Percentiles rank a stretch among this genome's conserved stretches.
phyloP scores from a whole-genome alignment of 2,329 filamentous ascomycete species.

The Penicillium sp. region DNA sequence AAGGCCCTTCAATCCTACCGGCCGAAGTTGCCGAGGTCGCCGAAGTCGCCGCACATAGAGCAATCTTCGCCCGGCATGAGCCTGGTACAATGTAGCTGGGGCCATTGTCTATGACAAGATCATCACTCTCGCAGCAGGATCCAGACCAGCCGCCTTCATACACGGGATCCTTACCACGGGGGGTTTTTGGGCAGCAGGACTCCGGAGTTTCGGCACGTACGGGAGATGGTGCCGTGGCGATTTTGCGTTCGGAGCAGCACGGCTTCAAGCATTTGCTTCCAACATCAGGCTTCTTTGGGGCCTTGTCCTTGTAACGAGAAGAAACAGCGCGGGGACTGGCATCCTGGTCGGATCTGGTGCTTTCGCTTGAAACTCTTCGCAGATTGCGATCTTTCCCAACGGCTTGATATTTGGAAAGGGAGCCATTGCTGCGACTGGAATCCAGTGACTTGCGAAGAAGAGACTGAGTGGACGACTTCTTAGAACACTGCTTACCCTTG shows the following conservation, averaged over 20 bases:
- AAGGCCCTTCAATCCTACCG: neutral
- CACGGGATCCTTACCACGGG: too few relatives aligned
- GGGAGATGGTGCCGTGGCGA: neutral
- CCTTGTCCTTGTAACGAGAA: neutral
- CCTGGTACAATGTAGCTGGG: too few relatives aligned
- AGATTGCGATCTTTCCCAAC: neutral
- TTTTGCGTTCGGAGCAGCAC: neutral
- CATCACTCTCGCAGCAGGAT: too few relatives aligned
- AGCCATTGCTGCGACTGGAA: conserved; percentile 4
- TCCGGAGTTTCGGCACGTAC: too few relatives aligned
- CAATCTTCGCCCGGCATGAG: too few relatives aligned
- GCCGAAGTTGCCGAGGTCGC: too few relatives aligned
- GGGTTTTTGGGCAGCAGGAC: too few relatives aligned
- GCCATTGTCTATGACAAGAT: too few relatives aligned
- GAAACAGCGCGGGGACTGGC: neutral
- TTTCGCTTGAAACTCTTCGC: neutral
- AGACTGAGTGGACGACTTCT: conserved; percentile 1
- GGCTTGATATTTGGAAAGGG: neutral
- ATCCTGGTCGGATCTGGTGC: neutral
- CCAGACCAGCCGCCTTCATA: too few relatives aligned
- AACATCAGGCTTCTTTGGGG: neutral
- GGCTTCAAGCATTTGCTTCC: neutral
- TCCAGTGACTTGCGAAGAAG: conserved; percentile 10
- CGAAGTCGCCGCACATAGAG: too few relatives aligned
- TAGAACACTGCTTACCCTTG: conserved; percentile 6